phyloP scores from a whole-genome alignment of 768 basidiomycete species.

The Kwoniella botswanensis region DNA sequence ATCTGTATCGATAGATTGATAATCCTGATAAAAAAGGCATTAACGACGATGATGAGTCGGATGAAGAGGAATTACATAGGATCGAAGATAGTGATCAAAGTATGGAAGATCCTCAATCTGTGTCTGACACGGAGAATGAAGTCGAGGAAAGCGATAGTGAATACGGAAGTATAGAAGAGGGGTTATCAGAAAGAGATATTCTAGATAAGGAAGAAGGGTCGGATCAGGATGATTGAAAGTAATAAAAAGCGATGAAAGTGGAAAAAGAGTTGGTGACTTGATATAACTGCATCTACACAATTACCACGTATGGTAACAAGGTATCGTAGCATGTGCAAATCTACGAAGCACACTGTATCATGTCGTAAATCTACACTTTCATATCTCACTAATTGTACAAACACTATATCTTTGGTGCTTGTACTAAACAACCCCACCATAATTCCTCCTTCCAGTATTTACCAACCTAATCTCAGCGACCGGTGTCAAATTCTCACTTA shows the following conservation, averaged over 20 bases:
- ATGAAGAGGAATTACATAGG: background rate
- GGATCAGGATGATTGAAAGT: too few species aligned
- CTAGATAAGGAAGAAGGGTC: background rate
- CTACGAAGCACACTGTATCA: too few species aligned
- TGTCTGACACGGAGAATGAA: background rate
- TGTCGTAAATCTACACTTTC: too few species aligned
- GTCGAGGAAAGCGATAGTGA: slow-evolving; percentile 8
- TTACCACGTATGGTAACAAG: too few species aligned
- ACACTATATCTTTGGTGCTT: background rate
- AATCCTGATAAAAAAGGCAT: slow-evolving; percentile 4
- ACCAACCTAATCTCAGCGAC: slow-evolving; percentile 4
- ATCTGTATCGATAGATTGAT: slow-evolving; percentile 23
- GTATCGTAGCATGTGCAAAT: too few species aligned
- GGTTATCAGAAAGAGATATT: background rate
- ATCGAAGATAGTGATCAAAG: background rate
- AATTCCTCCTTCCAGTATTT: slow-evolving; percentile 8
- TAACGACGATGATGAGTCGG: slow-evolving; percentile 19
- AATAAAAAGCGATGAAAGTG: too few species aligned
- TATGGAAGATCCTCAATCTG: background rate
- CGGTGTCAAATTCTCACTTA: slow-evolving; percentile 9
- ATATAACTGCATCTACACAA: too few species aligned
- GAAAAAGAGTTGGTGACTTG: too few species aligned
- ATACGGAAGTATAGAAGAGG: slow-evolving; percentile 4
- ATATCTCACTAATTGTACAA: background rate
- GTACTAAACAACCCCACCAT: background rate